Conservation (phyloP, 2,329 filamentous ascomycete genomes). For the Bertia moriformis region DNA sequence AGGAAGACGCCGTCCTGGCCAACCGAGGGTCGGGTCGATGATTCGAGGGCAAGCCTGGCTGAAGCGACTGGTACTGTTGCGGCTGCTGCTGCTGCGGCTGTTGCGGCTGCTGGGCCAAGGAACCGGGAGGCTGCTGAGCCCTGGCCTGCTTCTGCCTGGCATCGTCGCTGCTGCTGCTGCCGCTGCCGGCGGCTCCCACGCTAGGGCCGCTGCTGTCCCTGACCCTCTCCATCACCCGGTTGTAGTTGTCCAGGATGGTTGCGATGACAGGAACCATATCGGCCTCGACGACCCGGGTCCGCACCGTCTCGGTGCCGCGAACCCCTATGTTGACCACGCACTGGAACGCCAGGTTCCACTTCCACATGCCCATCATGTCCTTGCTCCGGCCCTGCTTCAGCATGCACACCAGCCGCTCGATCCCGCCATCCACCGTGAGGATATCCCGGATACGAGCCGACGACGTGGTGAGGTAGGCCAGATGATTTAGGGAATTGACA, state of each 20-base stretch:
- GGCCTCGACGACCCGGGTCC: conserved; percentile 89
- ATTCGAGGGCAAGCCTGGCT: conserved; percentile 1
- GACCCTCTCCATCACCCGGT: conserved; percentile 84
- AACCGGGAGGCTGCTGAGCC: too few species aligned
- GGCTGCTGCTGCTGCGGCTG: conserved; percentile 14
- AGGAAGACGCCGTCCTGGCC: conserved; percentile 33
- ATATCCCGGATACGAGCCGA: conserved; percentile 96
- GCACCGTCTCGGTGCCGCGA: conserved; percentile 80
- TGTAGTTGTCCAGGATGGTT: conserved; percentile 95
- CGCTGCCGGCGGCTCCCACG: too few species aligned
- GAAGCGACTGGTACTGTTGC: conserved; percentile 8
- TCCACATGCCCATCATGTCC: conserved; percentile 99
- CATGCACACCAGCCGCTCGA: conserved; percentile 91
- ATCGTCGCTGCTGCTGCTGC: conserved; percentile 76
- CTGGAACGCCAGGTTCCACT: conserved; percentile 98
- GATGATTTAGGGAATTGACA: conserved; percentile 97
- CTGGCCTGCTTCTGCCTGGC: conserved; percentile 62
- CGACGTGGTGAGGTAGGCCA: conserved; percentile 94
- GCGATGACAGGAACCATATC: conserved; percentile 99
- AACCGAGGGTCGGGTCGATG: conserved; percentile 20
- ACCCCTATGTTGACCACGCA: conserved; percentile 98
- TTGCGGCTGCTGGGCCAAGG: conserved; percentile 13
- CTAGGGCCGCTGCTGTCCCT: conserved; percentile 31
- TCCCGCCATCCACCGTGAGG: conserved; percentile 93
- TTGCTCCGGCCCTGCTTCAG: conserved; percentile 93